A percentile compares a stretch with the other conserved stretches of the same genome.
These are phyloP conservation scores for Cyanodermella asteris DNA, from an alignment of 2,329 filamentous ascomycete genomes.

Conservation along the genomic window DNA sequence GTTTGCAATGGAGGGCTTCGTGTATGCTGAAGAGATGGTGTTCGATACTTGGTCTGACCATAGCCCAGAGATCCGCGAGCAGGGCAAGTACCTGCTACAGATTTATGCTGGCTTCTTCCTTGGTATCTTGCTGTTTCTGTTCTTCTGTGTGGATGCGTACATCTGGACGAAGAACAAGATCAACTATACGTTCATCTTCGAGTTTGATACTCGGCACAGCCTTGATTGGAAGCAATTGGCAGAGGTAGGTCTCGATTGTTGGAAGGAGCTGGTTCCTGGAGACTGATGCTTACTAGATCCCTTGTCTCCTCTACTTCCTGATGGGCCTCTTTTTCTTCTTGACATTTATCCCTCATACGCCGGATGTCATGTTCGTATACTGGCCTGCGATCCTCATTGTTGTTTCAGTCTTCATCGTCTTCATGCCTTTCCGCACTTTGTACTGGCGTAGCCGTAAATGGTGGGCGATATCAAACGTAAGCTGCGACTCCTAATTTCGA, in stretches of 20 bases:
- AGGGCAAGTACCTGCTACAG: conserved; percentile 27
- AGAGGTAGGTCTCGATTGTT: no score
- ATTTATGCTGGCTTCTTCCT: conserved; percentile 87
- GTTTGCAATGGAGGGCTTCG: conserved; percentile 42
- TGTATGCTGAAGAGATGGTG: no score
- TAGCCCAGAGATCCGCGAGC: no score
- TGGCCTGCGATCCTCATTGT: conserved; percentile 66
- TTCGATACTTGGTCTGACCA: no score
- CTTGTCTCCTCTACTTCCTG: conserved; percentile 60
- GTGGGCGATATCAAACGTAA: conserved; percentile 82
- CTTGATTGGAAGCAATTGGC: conserved; percentile 77
- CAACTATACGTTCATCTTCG: conserved; percentile 93
- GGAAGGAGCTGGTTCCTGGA: no score
- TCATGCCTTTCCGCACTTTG: conserved; percentile 52
- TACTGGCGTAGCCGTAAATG: conserved; percentile 61
- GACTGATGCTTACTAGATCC: no score
- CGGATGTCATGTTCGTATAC: conserved; percentile 52
- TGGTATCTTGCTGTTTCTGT: conserved; percentile 51
- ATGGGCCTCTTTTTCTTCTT: conserved; percentile 69
- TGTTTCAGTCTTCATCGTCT: conserved; percentile 44
- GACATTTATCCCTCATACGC: conserved; percentile 55
- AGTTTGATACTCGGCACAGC: conserved; percentile 70
- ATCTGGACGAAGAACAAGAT: conserved; percentile 70
- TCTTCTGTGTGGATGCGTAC: conserved; percentile 73
- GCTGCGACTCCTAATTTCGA: no score